A percentile compares a stretch with the other conserved stretches of the same genome.
phyloP scores from a whole-genome alignment of 2,329 filamentous ascomycete species.

The Fusarium marasasianum region DNA sequence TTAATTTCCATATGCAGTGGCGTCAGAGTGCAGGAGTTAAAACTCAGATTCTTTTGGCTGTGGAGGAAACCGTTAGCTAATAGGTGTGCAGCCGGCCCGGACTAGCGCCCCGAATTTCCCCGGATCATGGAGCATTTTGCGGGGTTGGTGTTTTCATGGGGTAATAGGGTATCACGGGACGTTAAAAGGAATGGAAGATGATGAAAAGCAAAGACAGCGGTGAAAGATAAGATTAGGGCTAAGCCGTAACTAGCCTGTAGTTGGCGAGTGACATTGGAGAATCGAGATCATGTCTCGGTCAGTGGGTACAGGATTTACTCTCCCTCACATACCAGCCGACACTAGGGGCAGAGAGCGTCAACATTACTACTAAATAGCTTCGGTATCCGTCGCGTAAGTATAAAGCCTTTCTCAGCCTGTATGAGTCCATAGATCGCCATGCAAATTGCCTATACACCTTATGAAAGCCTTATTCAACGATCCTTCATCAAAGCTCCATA shows the following conservation, averaged over 20 bases:
- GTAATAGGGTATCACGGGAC: constrained; percentile 19
- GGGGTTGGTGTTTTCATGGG: constrained; percentile 31
- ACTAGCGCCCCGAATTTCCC: constrained; percentile 27
- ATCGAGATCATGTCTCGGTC: background rate
- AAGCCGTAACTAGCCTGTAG: background rate
- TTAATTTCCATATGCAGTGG: background rate
- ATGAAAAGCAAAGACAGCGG: background rate
- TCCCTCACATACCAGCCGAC: background rate
- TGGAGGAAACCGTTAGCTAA: constrained; percentile 32
- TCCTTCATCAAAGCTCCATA: fast-evolving
- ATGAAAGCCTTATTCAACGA: background rate
- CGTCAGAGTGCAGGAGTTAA: constrained; percentile 1
- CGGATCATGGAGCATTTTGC: constrained; percentile 24
- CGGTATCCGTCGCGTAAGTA: fast-evolving
- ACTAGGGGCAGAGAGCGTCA: fast-evolving
- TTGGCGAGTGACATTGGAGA: background rate
- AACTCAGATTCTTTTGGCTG: background rate
- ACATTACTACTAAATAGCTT: fast-evolving
- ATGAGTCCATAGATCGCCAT: fast-evolving
- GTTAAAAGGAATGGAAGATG: background rate
- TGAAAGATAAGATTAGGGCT: background rate
- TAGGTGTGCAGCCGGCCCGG: constrained; percentile 16
- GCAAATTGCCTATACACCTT: background rate
- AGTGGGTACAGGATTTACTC: fast-evolving
- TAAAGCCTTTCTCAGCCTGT: too few species aligned